Conservation (phyloP, 2,329 filamentous ascomycete species). For the Clonostachys rosea region DNA sequence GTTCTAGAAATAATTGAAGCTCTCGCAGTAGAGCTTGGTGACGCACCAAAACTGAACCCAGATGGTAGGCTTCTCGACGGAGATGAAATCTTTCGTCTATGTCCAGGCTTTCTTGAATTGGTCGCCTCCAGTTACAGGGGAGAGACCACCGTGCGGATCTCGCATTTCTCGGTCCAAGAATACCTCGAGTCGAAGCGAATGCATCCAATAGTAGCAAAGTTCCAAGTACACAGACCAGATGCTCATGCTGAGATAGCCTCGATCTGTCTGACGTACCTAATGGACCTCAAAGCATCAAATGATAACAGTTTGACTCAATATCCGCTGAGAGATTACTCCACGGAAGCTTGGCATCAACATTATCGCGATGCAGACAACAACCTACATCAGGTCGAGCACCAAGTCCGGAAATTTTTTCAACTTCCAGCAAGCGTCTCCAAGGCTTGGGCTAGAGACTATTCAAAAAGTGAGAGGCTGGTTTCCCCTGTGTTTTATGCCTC, state of each 20-base stretch:
- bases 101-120: constrained; percentile 3
- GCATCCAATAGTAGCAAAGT: background rate
- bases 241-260: background rate
- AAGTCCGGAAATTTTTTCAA: too few species aligned
- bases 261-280: background rate
- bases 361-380: too few species aligned
- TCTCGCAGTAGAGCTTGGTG: too few species aligned
- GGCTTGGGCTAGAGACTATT: too few species aligned
- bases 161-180: constrained; percentile 7
- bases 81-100: constrained; percentile 3
- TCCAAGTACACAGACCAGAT: background rate
- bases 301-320: too few species aligned
- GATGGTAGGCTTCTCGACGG: constrained; percentile 2
- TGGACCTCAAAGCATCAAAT: background rate
- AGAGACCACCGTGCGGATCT: constrained; percentile 1
- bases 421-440: too few species aligned
- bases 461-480: too few species aligned
- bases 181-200: constrained; percentile 5
- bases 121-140: background rate
- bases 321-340: too few species aligned
- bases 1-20: too few species aligned
- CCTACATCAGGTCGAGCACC: too few species aligned
- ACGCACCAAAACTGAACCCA: constrained; percentile 4
- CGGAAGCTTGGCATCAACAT: too few species aligned
- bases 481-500: too few species aligned